These are phyloP conservation scores for Zygnema cylindricum DNA, from an alignment of 139 green algal species.

Conservation along the genomic window DNA sequence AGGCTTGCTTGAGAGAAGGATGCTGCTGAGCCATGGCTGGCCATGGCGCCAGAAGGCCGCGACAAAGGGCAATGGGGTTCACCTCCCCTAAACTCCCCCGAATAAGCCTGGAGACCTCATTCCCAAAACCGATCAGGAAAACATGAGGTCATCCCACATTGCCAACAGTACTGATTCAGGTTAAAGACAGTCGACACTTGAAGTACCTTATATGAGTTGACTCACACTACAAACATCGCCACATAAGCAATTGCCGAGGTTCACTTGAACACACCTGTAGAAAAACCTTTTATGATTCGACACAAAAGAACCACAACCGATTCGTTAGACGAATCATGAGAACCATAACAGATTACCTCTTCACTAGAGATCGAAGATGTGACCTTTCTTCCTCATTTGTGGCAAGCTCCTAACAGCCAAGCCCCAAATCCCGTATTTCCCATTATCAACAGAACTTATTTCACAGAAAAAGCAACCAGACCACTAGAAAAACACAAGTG, in stretches of 20 bases:
- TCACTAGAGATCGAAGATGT: not conserved
- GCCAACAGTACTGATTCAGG: not conserved
- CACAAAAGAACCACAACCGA: too few species aligned
- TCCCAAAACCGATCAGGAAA: too few species aligned
- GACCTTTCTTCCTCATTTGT: not conserved
- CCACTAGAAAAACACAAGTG: too few species aligned
- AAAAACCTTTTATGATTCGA: too few species aligned
- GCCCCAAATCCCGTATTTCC: not conserved
- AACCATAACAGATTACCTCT: not conserved
- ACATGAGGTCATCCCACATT: too few species aligned
- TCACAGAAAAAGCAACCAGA: not conserved
- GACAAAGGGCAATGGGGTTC: not conserved
- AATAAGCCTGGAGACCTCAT: not conserved
- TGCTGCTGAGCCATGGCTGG: conserved; percentile 18
- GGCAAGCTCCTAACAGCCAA: not conserved
- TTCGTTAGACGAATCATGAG: too few species aligned
- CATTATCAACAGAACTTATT: not conserved
- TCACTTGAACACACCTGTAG: too few species aligned
- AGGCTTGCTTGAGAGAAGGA: not conserved
- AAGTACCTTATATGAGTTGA: too few species aligned
- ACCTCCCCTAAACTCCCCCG: not conserved
- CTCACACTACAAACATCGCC: too few species aligned
- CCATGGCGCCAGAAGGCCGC: not conserved
- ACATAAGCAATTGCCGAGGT: too few species aligned
- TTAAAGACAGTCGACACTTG: too few species aligned